Evolutionary conservation across 768 basidiomycete species (phyloP).

Genomic region (Lactifluus pinguis): DNA sequence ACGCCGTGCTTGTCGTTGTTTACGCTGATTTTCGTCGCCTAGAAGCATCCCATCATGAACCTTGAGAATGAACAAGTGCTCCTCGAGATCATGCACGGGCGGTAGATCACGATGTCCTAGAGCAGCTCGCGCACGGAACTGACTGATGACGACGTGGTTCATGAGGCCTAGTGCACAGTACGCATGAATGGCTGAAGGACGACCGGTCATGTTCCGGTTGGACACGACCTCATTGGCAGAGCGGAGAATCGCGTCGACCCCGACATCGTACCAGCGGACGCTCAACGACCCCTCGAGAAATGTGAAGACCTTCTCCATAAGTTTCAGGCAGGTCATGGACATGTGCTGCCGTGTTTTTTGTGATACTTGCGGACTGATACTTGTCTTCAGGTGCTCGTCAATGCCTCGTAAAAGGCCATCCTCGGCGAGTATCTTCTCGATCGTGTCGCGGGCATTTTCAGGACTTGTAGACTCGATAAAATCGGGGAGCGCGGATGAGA

Average conservation of each 20-base stretch:
- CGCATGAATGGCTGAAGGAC: not conserved
- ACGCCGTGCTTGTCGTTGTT: not conserved
- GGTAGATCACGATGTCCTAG: not conserved
- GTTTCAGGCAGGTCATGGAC: not conserved
- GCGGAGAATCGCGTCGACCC: not conserved
- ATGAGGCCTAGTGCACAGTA: not conserved
- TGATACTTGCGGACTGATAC: not conserved
- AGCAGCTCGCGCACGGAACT: not conserved
- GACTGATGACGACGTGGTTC: not conserved
- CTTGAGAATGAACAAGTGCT: not conserved
- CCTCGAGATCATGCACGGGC: not conserved
- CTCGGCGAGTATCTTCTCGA: not conserved
- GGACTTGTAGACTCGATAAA: not conserved
- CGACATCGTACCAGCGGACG: not conserved
- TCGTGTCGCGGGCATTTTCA: not conserved
- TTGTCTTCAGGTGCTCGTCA: not conserved
- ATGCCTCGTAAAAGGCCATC: not conserved
- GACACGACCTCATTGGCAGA: not conserved
- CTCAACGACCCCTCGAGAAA: not conserved
- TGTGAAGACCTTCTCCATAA: not conserved
- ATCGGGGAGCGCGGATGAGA: not conserved
- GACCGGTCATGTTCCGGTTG: not conserved
- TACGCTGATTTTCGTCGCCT: not conserved
- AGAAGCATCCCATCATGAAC: not conserved
- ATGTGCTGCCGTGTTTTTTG: not conserved